Evolutionary conservation across 768 basidiomycete species (phyloP), one percentile per base, ranked within the genome.

Genomic region (Cyclocybe aegerita): DNA sequence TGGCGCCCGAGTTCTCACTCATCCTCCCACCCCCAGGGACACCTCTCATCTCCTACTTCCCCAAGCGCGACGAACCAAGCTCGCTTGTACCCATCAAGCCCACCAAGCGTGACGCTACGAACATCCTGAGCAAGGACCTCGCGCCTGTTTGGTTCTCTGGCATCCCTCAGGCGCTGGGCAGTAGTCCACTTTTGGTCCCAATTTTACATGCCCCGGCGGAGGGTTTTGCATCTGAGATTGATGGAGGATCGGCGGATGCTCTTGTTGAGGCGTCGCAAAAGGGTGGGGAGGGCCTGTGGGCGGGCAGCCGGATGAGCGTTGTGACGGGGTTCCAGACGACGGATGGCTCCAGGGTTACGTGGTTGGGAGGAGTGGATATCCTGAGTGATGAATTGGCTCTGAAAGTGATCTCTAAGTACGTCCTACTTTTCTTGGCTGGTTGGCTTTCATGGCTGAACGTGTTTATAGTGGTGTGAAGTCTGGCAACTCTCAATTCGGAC

Each of bases 1-100:
- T 96, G 48, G 91, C 93, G 0, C 68, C 91, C 43, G 97, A 99
- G 73, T 98, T 98, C 75, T 90, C 89, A 34, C 77, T 98, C 49
- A 81, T 93, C 46, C 86, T 92, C 17, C 89, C 90, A 12, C 91
- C 93, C 4, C 88, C 93, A 1, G 86, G 86, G 1, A 87, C 86
- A 0, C 86, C 87, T 2, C 79, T 97, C 43, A 64, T 96, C 54
- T 95, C 94, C 3, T 90, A 96, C 67, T 91, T 93, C 74, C 85
- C 85, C 17, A 78, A 82, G 62, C 82, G 89, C 36, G 68, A 80
- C n/a, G 79, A 79, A n/a, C 75, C 82, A 0, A 68, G 80, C 0
- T 80, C 78, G 0, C 72, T 90, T 17, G 77, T 93, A 31, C 88
- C 89, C 12, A 81, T 93, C 11, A 49, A 78, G 5, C 74, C 80